These are phyloP conservation scores for Lachancea cidri DNA, from an alignment of 805 yeast genomes.

Conservation along the genomic window DNA sequence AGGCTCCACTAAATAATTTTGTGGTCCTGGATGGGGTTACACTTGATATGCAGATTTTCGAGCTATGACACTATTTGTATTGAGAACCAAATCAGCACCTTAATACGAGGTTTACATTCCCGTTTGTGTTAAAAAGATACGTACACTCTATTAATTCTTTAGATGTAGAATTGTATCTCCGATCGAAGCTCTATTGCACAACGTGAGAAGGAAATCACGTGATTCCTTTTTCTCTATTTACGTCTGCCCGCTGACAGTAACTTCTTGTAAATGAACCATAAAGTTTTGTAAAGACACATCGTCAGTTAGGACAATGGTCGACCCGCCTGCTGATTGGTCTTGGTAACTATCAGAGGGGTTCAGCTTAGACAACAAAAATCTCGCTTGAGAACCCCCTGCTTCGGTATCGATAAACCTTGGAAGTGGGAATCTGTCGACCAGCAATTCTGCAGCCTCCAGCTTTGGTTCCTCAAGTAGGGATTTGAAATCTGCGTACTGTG, in stretches of 20 bases:
- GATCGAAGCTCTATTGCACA: neutral
- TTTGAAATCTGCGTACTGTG: slow-evolving; percentile 84
- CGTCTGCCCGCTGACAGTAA: slow-evolving; percentile 59
- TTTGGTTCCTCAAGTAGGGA: slow-evolving; percentile 83
- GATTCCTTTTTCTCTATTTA: slow-evolving; percentile 9
- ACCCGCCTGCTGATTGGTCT: slow-evolving; percentile 43
- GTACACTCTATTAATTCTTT: slow-evolving; percentile 1
- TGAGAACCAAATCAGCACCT: slow-evolving; percentile 5
- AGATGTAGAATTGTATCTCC: neutral
- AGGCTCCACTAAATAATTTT: slow-evolving; percentile 77
- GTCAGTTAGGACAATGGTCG: slow-evolving; percentile 88
- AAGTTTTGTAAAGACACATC: slow-evolving; percentile 93
- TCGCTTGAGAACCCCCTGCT: slow-evolving; percentile 97
- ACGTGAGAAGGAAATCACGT: neutral
- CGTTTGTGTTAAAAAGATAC: neutral
- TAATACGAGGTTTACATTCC: no score
- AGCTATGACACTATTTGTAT: slow-evolving; percentile 16
- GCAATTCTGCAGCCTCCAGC: slow-evolving; percentile 84
- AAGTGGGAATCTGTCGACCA: slow-evolving; percentile 92
- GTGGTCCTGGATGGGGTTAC: slow-evolving; percentile 68
- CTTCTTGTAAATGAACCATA: slow-evolving; percentile 89
- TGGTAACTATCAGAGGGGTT: slow-evolving; percentile 89
- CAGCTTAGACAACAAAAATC: slow-evolving; percentile 90
- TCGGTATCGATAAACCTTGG: slow-evolving; percentile 97
- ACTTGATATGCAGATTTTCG: slow-evolving; percentile 73